Evolutionary conservation across 331 rosid genomes (phyloP).

Genomic region (Pyrus hybrid): DNA sequence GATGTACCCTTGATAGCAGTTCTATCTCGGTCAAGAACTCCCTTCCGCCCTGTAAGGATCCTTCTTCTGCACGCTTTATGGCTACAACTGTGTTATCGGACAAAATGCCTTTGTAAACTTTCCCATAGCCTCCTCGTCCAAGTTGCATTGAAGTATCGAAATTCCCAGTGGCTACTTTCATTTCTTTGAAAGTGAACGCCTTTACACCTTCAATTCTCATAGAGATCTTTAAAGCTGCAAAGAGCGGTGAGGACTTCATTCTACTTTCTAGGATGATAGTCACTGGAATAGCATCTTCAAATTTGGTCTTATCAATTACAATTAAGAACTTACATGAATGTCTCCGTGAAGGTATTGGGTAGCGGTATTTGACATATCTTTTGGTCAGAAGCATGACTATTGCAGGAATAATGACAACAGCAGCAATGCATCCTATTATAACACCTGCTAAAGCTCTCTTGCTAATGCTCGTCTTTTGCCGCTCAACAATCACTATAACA

Average conservation of each 20-base stretch:
- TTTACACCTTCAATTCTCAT: conserved; percentile 68
- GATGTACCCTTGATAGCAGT: conserved; percentile 76
- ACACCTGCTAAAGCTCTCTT: conserved; percentile 30
- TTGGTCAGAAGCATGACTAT: conserved; percentile 26
- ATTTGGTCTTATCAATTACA: background rate
- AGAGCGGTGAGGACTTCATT: background rate
- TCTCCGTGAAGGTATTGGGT: conserved; percentile 36
- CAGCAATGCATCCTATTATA: conserved; percentile 37
- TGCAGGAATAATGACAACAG: conserved; percentile 32
- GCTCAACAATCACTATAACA: conserved; percentile 19
- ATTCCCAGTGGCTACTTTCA: conserved; percentile 53
- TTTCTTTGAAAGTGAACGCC: conserved; percentile 62
- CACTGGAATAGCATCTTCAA: background rate
- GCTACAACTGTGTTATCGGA: conserved; percentile 50
- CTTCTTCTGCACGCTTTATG: conserved; percentile 68
- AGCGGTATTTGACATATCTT: conserved; percentile 27
- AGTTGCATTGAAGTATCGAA: conserved; percentile 49
- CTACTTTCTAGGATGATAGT: conserved; percentile 5
- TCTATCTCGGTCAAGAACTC: conserved; percentile 91
- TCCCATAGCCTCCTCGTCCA: conserved; percentile 94
- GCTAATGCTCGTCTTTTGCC: conserved; percentile 15
- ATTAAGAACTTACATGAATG: conserved; percentile 37
- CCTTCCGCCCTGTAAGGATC: conserved; percentile 74
- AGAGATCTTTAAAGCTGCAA: conserved; percentile 45
- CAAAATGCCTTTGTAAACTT: conserved; percentile 67